A percentile compares a stretch with the other conserved stretches of the same genome.
These are phyloP conservation scores for Clavaria fumosa DNA, from an alignment of 768 basidiomycete genomes.

Conservation along the genomic window DNA sequence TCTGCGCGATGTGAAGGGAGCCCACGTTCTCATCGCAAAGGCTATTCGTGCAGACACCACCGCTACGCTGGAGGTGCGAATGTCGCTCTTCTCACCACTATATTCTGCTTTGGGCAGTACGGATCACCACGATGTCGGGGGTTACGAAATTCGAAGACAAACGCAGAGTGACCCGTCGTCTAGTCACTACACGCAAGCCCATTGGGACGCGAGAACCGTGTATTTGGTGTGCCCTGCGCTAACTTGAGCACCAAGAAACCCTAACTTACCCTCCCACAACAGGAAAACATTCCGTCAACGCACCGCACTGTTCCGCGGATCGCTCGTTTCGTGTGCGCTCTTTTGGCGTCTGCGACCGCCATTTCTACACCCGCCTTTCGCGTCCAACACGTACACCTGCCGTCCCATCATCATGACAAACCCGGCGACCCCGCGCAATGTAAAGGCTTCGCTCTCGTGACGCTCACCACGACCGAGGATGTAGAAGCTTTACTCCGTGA, in stretches of 20 bases:
- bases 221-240: slow-evolving; percentile 60
- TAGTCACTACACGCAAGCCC: slow-evolving; percentile 18
- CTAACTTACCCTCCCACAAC: slow-evolving; percentile 2
- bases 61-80: slow-evolving; percentile 40
- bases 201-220: slow-evolving; percentile 50
- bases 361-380: slow-evolving; percentile 9
- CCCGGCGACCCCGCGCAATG: slow-evolving; percentile 38
- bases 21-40: slow-evolving; percentile 38
- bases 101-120: slow-evolving; percentile 20
- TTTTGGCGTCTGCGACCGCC: slow-evolving; percentile 17
- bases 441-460: slow-evolving; percentile 67
- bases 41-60: slow-evolving; percentile 36
- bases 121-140: slow-evolving; percentile 23
- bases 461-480: slow-evolving; percentile 27
- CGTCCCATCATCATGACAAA: slow-evolving; percentile 48
- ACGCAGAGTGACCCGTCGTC: slow-evolving; percentile 22
- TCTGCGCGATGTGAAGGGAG: slow-evolving; percentile 13
- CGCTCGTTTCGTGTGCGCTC: slow-evolving; percentile 25
- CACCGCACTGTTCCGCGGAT: slow-evolving; percentile 38
- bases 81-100: slow-evolving; percentile 35
- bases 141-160: slow-evolving; percentile 52
- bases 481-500: slow-evolving; percentile 25
- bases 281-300: slow-evolving; percentile 59
- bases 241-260: no score
- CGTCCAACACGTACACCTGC: slow-evolving; percentile 41